phyloP scores from a whole-genome alignment of 768 basidiomycete species.

The Cystofilobasidium ferigula region DNA sequence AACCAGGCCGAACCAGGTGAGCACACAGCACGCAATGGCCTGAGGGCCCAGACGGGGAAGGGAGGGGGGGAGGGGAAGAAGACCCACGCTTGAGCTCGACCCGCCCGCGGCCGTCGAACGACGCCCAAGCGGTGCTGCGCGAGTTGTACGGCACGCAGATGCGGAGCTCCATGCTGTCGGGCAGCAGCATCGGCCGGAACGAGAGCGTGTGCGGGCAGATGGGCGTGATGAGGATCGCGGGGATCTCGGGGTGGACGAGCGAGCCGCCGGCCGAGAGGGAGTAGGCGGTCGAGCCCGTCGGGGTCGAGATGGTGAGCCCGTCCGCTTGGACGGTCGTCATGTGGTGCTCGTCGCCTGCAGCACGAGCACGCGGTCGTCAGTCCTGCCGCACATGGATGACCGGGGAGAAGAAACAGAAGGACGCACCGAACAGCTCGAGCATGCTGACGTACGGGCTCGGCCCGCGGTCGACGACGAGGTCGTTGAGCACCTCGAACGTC shows the following conservation, averaged over 20 bases:
- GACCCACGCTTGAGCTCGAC: slow-evolving; percentile 84
- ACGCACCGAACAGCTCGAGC: slow-evolving; percentile 87
- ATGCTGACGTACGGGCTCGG: slow-evolving; percentile 95
- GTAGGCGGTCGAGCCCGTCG: slow-evolving; percentile 97
- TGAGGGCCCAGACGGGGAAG: too few species aligned
- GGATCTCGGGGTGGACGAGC: slow-evolving; percentile 93
- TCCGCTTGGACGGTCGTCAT: slow-evolving; percentile 99
- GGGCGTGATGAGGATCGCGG: slow-evolving; percentile 88
- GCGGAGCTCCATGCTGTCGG: slow-evolving; percentile 94
- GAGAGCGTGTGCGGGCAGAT: slow-evolving; percentile 98
- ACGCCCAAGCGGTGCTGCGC: slow-evolving; percentile 95
- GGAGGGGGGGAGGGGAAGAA: too few species aligned
- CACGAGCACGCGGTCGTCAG: slow-evolving; percentile 23
- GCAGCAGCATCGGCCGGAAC: slow-evolving; percentile 95
- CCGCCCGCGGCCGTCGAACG: slow-evolving; percentile 91
- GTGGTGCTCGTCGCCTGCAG: slow-evolving; percentile 88
- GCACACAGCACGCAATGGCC: too few species aligned
- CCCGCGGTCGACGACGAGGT: slow-evolving; percentile 93
- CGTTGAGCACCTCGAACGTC: slow-evolving; percentile 93
- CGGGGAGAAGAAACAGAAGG: slow-evolving; percentile 4
- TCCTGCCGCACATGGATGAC: too few species aligned
- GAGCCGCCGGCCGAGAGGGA: slow-evolving; percentile 98
- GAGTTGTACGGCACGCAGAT: slow-evolving; percentile 99
- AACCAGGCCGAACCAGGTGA: too few species aligned
- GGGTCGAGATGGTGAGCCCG: slow-evolving; percentile 84